Base-by-base conservation (phyloP, 2,329 filamentous ascomycete genomes). In the Phialophora tarda region DNA sequence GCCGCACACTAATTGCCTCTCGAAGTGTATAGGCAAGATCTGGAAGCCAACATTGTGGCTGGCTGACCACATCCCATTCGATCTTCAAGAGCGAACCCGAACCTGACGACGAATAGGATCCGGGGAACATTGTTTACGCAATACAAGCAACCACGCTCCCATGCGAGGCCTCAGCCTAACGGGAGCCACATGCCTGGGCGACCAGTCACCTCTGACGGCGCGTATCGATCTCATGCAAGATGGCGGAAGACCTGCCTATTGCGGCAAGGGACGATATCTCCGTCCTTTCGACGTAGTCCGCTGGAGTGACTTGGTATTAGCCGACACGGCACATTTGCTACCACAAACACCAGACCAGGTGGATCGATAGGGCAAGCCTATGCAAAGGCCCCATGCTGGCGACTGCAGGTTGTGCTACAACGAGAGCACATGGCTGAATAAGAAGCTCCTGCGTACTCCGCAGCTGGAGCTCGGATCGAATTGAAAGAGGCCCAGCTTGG, bases 221-320 rank as follows among this genome's bases (percentile, higher is more conserved):
- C 38, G 17, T 8, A 44, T 44, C 38, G 38, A 44, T 3, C 38
- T 44, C 38, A 44, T n/a, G 38, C n/a, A 28, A 55, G 14, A 21
- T 34, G 53, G 38, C 28, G 24, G 53, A 30, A 30, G n/a, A 28
- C 53, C 28, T 55, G 28, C 53, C 53, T 32, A 30, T 55, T n/a
- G 24, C 12, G 53, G 28, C 28, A 11, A 55, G 53, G 53, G 38
- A 32, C 53, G 11, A 21, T 23, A 55, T 34, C 53, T 55, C 53
- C n/a, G n/a, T n/a, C n/a, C 53, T 28, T 28, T 21, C 24, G 24
- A 55, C 4, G 28, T 55, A 21, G 53, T 2, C 24, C 50, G 2
- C 24, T 28, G 12, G 50, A 24, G 8, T 53, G 50, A 53, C 12
- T 53, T 53, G 50, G 11, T 2, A 26, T 26, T 53, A 24, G 26